A percentile compares a stretch with the other conserved stretches of the same genome.
phyloP scores from a whole-genome alignment of 2,329 filamentous ascomycete species.

The Monilinia polystroma region DNA sequence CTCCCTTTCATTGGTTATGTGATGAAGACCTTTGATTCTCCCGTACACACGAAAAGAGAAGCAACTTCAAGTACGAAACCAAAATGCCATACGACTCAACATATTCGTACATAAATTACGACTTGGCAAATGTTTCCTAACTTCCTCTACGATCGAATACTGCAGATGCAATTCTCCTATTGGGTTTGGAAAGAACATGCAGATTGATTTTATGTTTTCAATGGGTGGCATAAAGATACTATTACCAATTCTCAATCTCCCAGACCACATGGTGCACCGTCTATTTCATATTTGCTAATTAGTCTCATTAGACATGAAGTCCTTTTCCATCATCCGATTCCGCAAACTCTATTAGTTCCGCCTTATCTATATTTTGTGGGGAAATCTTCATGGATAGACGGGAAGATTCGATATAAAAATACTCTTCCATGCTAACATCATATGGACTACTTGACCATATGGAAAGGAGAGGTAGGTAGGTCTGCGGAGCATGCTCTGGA shows the following conservation, averaged over 20 bases:
- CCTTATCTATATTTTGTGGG: constrained; percentile 16
- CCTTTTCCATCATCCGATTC: constrained; percentile 19
- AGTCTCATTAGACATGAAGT: constrained; percentile 3
- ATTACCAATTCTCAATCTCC: neutral
- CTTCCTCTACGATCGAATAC: too few relatives aligned
- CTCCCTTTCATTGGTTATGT: constrained; percentile 1
- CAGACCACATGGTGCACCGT: constrained; percentile 8
- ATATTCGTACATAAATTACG: neutral
- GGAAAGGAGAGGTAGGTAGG: neutral
- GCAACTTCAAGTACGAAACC: neutral
- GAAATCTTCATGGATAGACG: neutral
- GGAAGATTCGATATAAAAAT: constrained; percentile 13
- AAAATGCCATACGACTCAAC: neutral
- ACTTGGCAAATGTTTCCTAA: constrained; percentile 2
- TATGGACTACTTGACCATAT: neutral
- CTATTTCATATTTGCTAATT: neutral
- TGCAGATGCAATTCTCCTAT: neutral
- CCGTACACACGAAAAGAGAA: constrained; percentile 2
- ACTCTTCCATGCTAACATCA: neutral
- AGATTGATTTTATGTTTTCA: neutral
- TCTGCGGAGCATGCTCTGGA: too few relatives aligned
- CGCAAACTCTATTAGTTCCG: constrained; percentile 14
- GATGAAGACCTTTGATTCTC: neutral
- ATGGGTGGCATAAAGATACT: neutral
- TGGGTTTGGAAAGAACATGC: constrained; percentile 2